These are phyloP conservation scores for Teratosphaeria viscida DNA, from an alignment of 2,329 filamentous ascomycete genomes.

Conservation along the genomic window DNA sequence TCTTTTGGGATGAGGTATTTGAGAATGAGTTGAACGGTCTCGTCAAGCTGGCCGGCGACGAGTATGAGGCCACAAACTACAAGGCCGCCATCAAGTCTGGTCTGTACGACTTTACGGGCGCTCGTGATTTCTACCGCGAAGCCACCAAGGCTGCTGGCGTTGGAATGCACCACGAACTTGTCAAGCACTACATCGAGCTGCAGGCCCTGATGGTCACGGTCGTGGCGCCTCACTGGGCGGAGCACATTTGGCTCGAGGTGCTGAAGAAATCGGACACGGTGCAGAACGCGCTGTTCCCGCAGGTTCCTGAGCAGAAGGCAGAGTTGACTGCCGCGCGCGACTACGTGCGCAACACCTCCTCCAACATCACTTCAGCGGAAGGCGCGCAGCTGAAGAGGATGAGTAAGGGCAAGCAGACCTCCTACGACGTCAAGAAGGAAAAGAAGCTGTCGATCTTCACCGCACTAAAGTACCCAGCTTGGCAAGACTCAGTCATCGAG, in stretches of 20 bases:
- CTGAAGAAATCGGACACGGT: conserved; percentile 66
- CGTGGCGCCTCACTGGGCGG: conserved; percentile 85
- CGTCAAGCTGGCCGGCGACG: conserved; percentile 64
- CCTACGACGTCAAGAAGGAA: conserved; percentile 81
- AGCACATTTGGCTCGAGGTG: conserved; percentile 89
- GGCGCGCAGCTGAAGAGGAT: conserved; percentile 76
- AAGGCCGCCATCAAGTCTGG: conserved; percentile 74
- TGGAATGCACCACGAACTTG: conserved; percentile 75
- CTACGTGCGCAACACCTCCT: conserved; percentile 66
- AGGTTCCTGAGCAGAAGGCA: conserved; percentile 54
- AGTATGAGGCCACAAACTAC: conserved; percentile 72
- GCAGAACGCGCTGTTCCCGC: conserved; percentile 68
- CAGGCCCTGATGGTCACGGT: conserved; percentile 75
- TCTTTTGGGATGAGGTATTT: conserved; percentile 81
- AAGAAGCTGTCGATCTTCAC: conserved; percentile 86
- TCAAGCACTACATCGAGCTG: conserved; percentile 72
- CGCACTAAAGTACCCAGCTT: conserved; percentile 68
- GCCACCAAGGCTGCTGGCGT: conserved; percentile 64
- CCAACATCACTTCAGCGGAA: conserved; percentile 78
- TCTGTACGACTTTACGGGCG: conserved; percentile 82
- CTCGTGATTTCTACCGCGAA: conserved; percentile 86
- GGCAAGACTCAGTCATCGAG: conserved; percentile 87
- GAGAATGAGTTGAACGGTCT: conserved; percentile 84
- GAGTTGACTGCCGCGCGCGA: conserved; percentile 66
- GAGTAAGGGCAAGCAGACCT: conserved; percentile 76